Evolutionary conservation across 768 basidiomycete genomes (phyloP), one percentile per base, ranked within the genome.

Genomic region (Lentinula boryana): DNA sequence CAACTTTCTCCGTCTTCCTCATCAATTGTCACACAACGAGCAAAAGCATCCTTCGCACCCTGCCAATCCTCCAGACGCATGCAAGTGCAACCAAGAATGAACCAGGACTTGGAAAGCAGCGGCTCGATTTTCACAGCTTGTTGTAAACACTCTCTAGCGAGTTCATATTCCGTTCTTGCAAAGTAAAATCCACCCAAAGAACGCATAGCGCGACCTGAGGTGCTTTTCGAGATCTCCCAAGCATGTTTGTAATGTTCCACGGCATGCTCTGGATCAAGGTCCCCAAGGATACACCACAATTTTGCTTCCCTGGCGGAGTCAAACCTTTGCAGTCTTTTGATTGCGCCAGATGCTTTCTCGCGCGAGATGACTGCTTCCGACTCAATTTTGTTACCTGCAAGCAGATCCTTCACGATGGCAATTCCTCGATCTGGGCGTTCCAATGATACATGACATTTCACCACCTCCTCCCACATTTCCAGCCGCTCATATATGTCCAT

Each of bases 391-490:
- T 79, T 78, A 0, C 95, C 96, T 63, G 88, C 88, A 31, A 98
- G 75, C 9, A 99, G 76, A 69, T 96, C 94, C 23, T 83, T 82
- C 41, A 98, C 93, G 70, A 99, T 84, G 2, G 76, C 71, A 62
- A 93, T 80, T 5, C 88, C 97, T 68, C 84, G 86, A 58, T 93
- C 91, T 9, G 82, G 83, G 64, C 83, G 77, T 64, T 96, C 95
- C 75, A 95, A 80, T 16, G 86, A 77, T 62, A 87, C 86, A 79
- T 89, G 92, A 73, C 96, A 98, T 63, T 82, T 80, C 46, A 94
- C 93, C 7, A 92, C 95, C 64, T 98, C 93, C 74, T 97, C 97
- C 95, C 95, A 99, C 94, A 98, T 94, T 75, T 98, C 95, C 62
- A 98, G 78, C 38, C 92, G 82, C 74, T 93, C 89, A 69, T 94